These are phyloP conservation scores for Platismatia glauca DNA, from an alignment of 495 filamentous ascomycete species.

Conservation along the genomic window DNA sequence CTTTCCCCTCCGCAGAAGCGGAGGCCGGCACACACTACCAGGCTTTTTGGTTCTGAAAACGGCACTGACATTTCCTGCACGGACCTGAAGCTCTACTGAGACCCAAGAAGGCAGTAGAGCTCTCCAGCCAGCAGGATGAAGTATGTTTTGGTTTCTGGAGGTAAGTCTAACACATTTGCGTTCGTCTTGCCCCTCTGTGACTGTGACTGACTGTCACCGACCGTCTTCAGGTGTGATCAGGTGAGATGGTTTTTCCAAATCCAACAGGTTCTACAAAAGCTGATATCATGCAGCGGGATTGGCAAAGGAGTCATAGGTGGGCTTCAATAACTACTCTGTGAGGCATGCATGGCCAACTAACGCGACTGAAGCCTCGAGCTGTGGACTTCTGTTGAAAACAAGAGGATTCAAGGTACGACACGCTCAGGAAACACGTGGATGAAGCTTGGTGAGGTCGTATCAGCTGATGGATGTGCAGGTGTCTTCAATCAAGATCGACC, in stretches of 20 bases:
- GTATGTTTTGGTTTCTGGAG: conserved; percentile 76
- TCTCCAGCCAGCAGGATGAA: conserved; percentile 52
- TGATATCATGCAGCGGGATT: conserved; percentile 64
- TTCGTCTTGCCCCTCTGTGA: conserved; percentile 12
- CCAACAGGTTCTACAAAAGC: not conserved
- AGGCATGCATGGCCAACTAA: conserved; percentile 23
- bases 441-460: conserved; percentile 23
- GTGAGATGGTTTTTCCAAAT: not conserved
- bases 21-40: conserved; percentile 5
- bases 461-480: conserved; percentile 35
- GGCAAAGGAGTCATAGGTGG: conserved; percentile 76
- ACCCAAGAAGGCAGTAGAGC: not conserved
- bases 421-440: conserved; percentile 8
- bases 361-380: conserved; percentile 46
- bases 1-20: conserved; percentile 9
- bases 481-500: conserved; percentile 67
- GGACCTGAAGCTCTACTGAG: not conserved
- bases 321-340: conserved; percentile 19
- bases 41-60: not conserved
- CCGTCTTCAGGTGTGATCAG: conserved; percentile 23
- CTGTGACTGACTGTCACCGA: conserved; percentile 27
- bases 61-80: too few relatives aligned
- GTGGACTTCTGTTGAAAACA: conserved; percentile 79
- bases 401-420: conserved; percentile 57
- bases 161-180: conserved; percentile 34